Conservation (phyloP, 257 asterid species). For the Scutellaria galericulata region DNA sequence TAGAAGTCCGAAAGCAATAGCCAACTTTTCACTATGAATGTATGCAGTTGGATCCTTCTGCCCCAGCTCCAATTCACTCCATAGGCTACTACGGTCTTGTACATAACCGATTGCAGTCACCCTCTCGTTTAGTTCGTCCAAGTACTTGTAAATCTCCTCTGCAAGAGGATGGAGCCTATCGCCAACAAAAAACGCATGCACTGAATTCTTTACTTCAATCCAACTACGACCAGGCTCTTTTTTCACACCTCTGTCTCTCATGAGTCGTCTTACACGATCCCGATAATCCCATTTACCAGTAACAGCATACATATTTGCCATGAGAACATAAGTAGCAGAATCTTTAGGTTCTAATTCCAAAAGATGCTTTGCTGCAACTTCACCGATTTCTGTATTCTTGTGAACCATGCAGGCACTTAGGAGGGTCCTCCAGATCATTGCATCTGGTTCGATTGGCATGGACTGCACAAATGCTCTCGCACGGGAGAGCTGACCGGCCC, state of each 20-base stretch:
- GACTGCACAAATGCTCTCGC: slow-evolving; percentile 73
- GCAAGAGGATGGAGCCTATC: slow-evolving; percentile 78
- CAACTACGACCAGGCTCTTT: slow-evolving; percentile 96
- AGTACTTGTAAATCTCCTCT: slow-evolving; percentile 55
- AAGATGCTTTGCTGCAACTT: slow-evolving; percentile 74
- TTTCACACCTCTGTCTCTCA: slow-evolving; percentile 80
- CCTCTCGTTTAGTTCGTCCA: slow-evolving; percentile 59
- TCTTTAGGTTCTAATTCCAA: slow-evolving; percentile 73
- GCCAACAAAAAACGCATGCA: slow-evolving; percentile 82
- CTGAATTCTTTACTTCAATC: slow-evolving; percentile 68
- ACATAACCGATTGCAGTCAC: slow-evolving; percentile 63
- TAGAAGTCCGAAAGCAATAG: slow-evolving; percentile 77
- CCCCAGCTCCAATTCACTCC: slow-evolving; percentile 73
- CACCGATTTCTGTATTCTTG: slow-evolving; percentile 73
- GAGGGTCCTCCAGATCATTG: slow-evolving; percentile 95
- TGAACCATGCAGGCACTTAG: slow-evolving; percentile 84
- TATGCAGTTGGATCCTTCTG: slow-evolving; percentile 65
- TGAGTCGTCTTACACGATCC: slow-evolving; percentile 66
- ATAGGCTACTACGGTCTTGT: slow-evolving; percentile 63
- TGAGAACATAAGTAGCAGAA: slow-evolving; percentile 80
- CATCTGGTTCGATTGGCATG: slow-evolving; percentile 81
- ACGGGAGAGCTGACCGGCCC: slow-evolving; percentile 73
- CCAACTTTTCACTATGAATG: slow-evolving; percentile 84
- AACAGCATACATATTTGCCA: slow-evolving; percentile 84
- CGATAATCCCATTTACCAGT: slow-evolving; percentile 72